Conservation (phyloP, 2,329 filamentous ascomycete species). For the Leptographium lundbergii region DNA sequence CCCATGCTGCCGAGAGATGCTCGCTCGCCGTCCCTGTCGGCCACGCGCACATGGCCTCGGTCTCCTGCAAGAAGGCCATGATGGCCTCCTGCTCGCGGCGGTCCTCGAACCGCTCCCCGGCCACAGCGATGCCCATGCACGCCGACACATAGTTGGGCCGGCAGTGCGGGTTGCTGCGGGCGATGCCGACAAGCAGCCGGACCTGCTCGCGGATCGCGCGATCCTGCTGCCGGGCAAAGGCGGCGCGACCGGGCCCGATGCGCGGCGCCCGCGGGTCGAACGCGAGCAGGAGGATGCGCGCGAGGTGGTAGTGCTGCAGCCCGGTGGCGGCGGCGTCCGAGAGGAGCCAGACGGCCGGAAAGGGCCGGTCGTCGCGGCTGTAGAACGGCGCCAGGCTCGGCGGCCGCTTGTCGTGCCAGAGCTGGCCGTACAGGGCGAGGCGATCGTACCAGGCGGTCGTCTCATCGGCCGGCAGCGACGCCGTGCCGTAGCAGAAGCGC, state of each 20-base stretch:
- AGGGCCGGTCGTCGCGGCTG: not conserved
- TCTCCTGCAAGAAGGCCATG: not conserved
- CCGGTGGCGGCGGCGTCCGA: not conserved
- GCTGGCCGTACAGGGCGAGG: not conserved
- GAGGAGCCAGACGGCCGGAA: slow-evolving; percentile 1
- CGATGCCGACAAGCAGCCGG: not conserved
- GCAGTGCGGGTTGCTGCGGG: not conserved
- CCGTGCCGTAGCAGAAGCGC: slow-evolving; percentile 1
- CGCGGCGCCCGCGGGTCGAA: slow-evolving; percentile 2
- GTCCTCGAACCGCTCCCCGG: slow-evolving; percentile 1
- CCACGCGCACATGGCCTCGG: not conserved
- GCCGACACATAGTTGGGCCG: not conserved
- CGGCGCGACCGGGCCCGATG: not conserved
- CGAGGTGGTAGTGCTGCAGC: not conserved
- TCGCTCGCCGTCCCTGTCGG: not conserved
- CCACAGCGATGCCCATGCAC: slow-evolving; percentile 1
- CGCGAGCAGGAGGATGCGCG: not conserved
- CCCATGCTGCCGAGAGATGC: not conserved
- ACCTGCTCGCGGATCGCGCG: not conserved
- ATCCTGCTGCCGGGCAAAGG: not conserved
- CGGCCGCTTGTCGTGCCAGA: not conserved
- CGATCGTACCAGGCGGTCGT: not conserved
- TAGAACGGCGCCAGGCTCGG: not conserved
- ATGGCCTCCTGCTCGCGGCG: not conserved
- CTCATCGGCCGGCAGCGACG: not conserved